Conservation (phyloP, 441 rosid genomes). For the Dalechampia spathulata region DNA sequence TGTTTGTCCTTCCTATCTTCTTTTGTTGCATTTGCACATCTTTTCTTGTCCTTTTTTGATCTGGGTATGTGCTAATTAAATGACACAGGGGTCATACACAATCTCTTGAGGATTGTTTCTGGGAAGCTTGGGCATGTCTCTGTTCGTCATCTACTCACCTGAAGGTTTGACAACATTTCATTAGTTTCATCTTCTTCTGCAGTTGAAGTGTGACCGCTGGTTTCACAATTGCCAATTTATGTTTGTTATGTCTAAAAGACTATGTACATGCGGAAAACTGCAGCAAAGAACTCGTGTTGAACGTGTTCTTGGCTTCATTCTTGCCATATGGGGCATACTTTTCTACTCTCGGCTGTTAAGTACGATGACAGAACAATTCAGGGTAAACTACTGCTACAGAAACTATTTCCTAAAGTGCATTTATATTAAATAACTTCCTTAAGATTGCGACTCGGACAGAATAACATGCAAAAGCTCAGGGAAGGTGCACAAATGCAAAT, state of each 20-base stretch:
- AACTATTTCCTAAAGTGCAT: constrained; percentile 8
- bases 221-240: constrained; percentile 10
- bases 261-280: constrained; percentile 29
- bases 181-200: constrained; percentile 19
- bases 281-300: constrained; percentile 93
- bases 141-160: constrained; percentile 90
- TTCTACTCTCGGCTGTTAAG: constrained; percentile 91
- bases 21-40: constrained; percentile 1
- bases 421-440: constrained; percentile 17
- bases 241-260: constrained; percentile 22
- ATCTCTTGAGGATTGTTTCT: constrained; percentile 81
- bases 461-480: constrained; percentile 84
- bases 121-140: constrained; percentile 99
- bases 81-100: constrained; percentile 47
- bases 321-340: constrained; percentile 93
- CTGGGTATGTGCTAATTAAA: constrained; percentile 11
- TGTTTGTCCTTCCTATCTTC: background rate
- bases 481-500: constrained; percentile 98
- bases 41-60: constrained; percentile 13
- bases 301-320: constrained; percentile 76
- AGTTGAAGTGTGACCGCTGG: constrained; percentile 9
- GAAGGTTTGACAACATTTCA: constrained; percentile 35
- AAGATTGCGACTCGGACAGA: constrained; percentile 37
- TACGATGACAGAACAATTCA: constrained; percentile 96
- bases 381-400: constrained; percentile 42